Evolutionary conservation across 1,284 basidiomycete genomes (phyloP).

Genomic region (Cerioporus squamosus): DNA sequence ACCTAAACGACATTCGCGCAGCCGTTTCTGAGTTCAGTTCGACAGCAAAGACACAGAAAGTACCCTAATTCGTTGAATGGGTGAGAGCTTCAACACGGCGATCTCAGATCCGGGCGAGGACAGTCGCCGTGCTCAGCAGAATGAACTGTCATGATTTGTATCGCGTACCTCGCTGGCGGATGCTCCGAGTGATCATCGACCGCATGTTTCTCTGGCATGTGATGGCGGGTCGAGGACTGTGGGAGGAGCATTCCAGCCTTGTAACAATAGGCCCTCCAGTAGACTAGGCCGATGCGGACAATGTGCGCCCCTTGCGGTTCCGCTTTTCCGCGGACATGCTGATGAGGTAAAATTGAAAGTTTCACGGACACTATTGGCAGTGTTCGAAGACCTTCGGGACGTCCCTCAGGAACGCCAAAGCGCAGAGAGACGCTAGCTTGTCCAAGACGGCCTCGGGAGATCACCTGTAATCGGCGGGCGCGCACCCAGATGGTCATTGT

Average conservation of each 20-base stretch:
- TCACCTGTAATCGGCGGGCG: no score
- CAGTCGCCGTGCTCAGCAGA: not conserved
- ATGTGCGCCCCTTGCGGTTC: conserved; percentile 1
- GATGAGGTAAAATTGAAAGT: not conserved
- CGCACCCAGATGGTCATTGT: no score
- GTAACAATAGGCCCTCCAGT: not conserved
- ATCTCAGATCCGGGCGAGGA: not conserved
- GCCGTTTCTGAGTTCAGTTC: not conserved
- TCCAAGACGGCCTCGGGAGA: no score
- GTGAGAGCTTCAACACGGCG: not conserved
- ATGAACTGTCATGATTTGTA: not conserved
- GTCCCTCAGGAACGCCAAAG: not conserved
- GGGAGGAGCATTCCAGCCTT: not conserved
- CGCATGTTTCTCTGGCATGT: not conserved
- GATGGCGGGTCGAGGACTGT: not conserved
- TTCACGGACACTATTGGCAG: not conserved
- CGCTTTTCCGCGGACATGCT: conserved; percentile 8
- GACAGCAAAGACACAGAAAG: not conserved
- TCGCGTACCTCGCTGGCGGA: not conserved
- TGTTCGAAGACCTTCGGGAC: not conserved
- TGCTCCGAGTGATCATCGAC: not conserved
- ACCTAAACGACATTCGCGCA: not conserved
- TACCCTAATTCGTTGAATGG: not conserved
- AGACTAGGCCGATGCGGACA: not conserved
- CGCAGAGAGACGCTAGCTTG: no score